phyloP scores from a whole-genome alignment of 208 protist genomes.

The Sergeia podlipaevii region DNA sequence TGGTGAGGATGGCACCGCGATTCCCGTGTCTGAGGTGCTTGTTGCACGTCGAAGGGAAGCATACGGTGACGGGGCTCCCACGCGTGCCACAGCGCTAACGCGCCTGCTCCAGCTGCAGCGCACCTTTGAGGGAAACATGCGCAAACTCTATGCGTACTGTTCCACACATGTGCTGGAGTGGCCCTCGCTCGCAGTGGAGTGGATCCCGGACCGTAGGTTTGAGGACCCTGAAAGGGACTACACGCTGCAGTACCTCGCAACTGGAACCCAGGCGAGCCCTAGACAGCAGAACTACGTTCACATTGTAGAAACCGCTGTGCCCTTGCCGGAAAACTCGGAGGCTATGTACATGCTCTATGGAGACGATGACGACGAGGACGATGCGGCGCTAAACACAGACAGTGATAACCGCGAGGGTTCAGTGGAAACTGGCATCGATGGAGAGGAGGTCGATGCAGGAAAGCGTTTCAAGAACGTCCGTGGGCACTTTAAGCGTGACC shows the following conservation, averaged over 20 bases:
- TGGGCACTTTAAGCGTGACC: constrained; percentile 37
- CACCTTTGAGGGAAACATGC: constrained; percentile 26
- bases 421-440: constrained; percentile 9
- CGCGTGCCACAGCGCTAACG: constrained; percentile 16
- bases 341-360: constrained; percentile 41
- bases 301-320: constrained; percentile 54
- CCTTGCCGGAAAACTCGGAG: constrained; percentile 9
- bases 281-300: constrained; percentile 30
- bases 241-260: constrained; percentile 49
- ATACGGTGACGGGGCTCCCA: background rate
- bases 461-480: constrained; percentile 44
- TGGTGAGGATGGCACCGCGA: background rate
- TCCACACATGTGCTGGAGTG: constrained; percentile 46
- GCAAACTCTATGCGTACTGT: constrained; percentile 44
- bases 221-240: constrained; percentile 44
- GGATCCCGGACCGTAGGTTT: constrained; percentile 43
- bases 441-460: constrained; percentile 22
- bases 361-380: constrained; percentile 24
- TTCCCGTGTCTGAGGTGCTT: background rate
- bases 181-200: constrained; percentile 55
- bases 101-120: constrained; percentile 42
- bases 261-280: constrained; percentile 34
- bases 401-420: constrained; percentile 18
- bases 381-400: constrained; percentile 5
- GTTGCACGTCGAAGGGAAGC: background rate